Base-by-base conservation (phyloP, 2,329 filamentous ascomycete genomes). In the Claviceps citrina region DNA sequence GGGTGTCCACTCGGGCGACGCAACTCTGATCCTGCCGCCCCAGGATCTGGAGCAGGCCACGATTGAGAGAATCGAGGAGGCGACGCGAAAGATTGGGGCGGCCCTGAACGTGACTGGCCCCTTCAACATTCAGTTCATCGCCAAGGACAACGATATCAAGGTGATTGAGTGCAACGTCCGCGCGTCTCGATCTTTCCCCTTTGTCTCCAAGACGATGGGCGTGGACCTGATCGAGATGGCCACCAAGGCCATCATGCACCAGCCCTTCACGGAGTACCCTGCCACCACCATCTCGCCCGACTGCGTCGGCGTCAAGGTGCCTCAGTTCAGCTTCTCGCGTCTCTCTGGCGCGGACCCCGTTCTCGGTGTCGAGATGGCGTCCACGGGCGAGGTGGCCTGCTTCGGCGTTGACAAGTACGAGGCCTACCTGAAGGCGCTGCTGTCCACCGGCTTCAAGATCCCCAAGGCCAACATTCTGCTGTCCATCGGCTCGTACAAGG, bases 121-220 rank as follows among this genome's bases (percentile, higher is more conserved):
- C 18, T 95, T 82, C 73, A 98, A 98, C 65, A 98, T 98, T 47
- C 91, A 98, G 60, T 96, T 98, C 67, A 98, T 98, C 54, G 91
- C 91, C 53, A 96, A 96, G 68, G 87, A 96, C 60, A 96, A 96
- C 59, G 89, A 96, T 50, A 96, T 98, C 70, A 96, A 96, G 70
- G 91, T 98, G 49, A 98, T 98, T 48, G 91, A 98, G 66, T 96
- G 91, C 65, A 98, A 98, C 54, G 91, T 96, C 44, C 81, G 91
- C 47, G 91, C 91, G 13, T 95, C 91, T 34, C 76, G 91, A 48
- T 96, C 89, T 1, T 95, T 95, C 71, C 91, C 91, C 45, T 98
- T 98, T 56, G 87, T 96, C 13, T 95, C 87, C 48, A 98, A 98
- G 70, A 85, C 93, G 49, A 96, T 94, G 84, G 87, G 87, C 38